phyloP scores from a whole-genome alignment of 78 protist genomes.

The Anaeramoeba ignava region DNA sequence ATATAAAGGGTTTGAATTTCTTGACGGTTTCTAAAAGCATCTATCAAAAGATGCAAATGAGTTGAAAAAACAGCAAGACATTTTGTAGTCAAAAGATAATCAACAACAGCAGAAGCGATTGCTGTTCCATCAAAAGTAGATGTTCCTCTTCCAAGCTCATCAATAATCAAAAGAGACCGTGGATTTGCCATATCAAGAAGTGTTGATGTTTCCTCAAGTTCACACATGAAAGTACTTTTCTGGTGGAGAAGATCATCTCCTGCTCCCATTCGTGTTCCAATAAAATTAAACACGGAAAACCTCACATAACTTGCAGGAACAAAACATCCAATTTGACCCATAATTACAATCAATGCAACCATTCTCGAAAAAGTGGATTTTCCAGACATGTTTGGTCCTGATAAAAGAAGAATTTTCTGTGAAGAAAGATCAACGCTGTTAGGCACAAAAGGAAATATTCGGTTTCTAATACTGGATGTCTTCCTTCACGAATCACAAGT shows the following conservation, averaged over 20 bases:
- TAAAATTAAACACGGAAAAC: constrained; percentile 76
- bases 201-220: no score
- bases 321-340: constrained; percentile 92
- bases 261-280: constrained; percentile 86
- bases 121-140: constrained; percentile 70
- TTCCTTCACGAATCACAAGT: no score
- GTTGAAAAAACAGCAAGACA: constrained; percentile 84
- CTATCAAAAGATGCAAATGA: constrained; percentile 83
- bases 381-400: constrained; percentile 98
- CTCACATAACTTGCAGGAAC: constrained; percentile 64
- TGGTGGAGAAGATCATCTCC: no score
- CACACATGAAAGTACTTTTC: no score
- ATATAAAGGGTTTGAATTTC: no score
- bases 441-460: no score
- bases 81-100: constrained; percentile 42
- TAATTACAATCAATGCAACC: constrained; percentile 38
- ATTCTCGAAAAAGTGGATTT: constrained; percentile 79
- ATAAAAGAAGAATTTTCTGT: constrained; percentile 63
- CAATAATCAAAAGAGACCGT: constrained; percentile 88
- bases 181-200: no score
- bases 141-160: constrained; percentile 90
- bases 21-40: no score
- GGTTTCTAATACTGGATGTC: no score
- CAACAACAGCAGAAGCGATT: constrained; percentile 31
- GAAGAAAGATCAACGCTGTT: no score